Percentiles rank a stretch among this genome's conserved stretches.
These are phyloP conservation scores for Fusarium armeniacum DNA, from an alignment of 2,329 filamentous ascomycete species.

Conservation along the genomic window DNA sequence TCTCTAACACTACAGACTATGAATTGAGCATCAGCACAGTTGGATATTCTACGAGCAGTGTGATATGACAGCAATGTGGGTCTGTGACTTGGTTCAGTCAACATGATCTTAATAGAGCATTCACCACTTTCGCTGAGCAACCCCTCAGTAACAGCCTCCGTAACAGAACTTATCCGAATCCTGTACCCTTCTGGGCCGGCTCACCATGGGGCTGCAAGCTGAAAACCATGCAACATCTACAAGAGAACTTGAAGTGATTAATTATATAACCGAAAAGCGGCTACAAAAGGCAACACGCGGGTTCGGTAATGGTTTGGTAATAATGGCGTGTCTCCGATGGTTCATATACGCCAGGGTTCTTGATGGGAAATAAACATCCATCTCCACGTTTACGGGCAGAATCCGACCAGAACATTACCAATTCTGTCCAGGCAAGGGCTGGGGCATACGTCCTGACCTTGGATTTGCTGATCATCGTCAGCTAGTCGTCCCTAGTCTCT, in stretches of 20 bases:
- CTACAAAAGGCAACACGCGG: conserved; percentile 49
- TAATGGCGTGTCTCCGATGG: conserved; percentile 27
- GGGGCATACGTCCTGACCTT: conserved; percentile 23
- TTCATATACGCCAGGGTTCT: conserved; percentile 23
- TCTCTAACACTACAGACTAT: not conserved
- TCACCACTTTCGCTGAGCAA: conserved; percentile 19
- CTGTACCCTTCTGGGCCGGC: conserved; percentile 21
- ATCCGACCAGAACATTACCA: conserved; percentile 35
- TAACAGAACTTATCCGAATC: conserved; percentile 18
- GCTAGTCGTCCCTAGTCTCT: conserved; percentile 19
- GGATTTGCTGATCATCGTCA: conserved; percentile 26
- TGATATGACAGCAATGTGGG: not conserved
- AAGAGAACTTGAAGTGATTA: conserved; percentile 27
- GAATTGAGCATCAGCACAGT: not conserved
- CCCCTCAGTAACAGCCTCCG: conserved; percentile 22
- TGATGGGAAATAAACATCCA: conserved; percentile 3
- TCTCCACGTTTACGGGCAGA: conserved; percentile 31
- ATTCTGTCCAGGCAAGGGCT: conserved; percentile 17
- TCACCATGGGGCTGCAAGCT: conserved; percentile 38
- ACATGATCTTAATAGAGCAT: not conserved
- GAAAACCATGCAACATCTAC: conserved; percentile 43
- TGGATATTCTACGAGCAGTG: not conserved
- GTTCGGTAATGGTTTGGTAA: conserved; percentile 43
- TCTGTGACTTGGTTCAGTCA: not conserved
- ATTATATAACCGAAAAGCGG: conserved; percentile 37